Percentiles rank a stretch among this genome's conserved stretches.
Conservation (phyloP, 2,329 filamentous ascomycete species). For the Colletotrichum orbiculare region DNA sequence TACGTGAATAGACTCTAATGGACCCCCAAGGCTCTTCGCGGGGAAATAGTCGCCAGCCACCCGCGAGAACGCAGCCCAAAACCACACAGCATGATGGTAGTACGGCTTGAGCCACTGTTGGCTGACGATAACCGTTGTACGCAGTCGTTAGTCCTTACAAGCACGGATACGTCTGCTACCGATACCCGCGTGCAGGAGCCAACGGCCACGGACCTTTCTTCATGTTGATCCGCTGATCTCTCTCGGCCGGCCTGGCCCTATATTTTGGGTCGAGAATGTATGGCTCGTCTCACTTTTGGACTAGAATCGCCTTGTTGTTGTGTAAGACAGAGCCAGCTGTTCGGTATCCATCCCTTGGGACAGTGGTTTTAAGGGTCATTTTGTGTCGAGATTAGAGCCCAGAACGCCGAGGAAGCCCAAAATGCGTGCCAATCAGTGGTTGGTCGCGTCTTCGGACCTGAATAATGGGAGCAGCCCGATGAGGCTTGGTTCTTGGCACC, state of each 20-base stretch:
- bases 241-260: slow-evolving; percentile 14
- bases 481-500: slow-evolving; percentile 29
- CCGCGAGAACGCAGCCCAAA: neutral
- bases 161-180: too few species aligned
- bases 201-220: slow-evolving; percentile 11
- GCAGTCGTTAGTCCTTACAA: too few species aligned
- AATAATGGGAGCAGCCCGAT: slow-evolving; percentile 9
- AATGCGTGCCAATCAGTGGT: slow-evolving; percentile 30
- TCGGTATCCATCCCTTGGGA: neutral
- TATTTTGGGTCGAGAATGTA: neutral
- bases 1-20: neutral
- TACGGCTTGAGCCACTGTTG: too few species aligned
- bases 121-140: too few species aligned
- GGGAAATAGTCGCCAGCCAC: neutral
- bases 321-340: slow-evolving; percentile 3
- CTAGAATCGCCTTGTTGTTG: slow-evolving; percentile 3
- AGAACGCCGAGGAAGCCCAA: slow-evolving; percentile 34
- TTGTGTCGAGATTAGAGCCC: slow-evolving; percentile 36
- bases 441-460: slow-evolving; percentile 19
- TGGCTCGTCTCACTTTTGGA: slow-evolving; percentile 12
- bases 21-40: neutral
- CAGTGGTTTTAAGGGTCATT: slow-evolving; percentile 20
- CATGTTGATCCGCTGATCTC: slow-evolving; percentile 12
- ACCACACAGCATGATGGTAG: neutral
- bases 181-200: neutral